These are phyloP conservation scores for Neurospora sp. DNA, from an alignment of 495 filamentous ascomycete genomes.

Conservation along the genomic window DNA sequence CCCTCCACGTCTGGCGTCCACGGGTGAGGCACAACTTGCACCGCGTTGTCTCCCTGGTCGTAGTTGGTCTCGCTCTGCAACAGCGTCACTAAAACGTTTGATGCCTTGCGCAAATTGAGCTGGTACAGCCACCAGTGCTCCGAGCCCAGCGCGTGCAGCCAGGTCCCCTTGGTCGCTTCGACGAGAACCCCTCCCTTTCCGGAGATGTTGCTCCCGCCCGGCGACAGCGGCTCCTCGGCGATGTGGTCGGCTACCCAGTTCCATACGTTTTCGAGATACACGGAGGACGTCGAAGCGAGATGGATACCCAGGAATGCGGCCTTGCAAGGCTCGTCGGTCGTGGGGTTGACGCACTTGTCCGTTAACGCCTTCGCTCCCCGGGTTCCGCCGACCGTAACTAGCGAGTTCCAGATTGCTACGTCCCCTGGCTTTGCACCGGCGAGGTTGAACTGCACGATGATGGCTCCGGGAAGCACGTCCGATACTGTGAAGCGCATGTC, in stretches of 20 bases:
- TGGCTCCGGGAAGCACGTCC: slow-evolving; percentile 37
- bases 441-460: slow-evolving; percentile 50
- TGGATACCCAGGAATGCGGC: slow-evolving; percentile 61
- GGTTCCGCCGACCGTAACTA: slow-evolving; percentile 51
- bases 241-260: slow-evolving; percentile 68
- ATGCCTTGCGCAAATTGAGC: slow-evolving; percentile 59
- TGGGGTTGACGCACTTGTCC: slow-evolving; percentile 29
- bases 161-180: slow-evolving; percentile 47
- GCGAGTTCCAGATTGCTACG: slow-evolving; percentile 51
- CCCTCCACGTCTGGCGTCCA: slow-evolving; percentile 32
- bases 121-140: slow-evolving; percentile 73
- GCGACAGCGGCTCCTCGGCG: slow-evolving; percentile 39
- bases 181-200: slow-evolving; percentile 44
- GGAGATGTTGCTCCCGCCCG: slow-evolving; percentile 32
- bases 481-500: slow-evolving; percentile 44
- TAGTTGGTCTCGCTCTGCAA: slow-evolving; percentile 90
- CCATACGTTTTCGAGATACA: slow-evolving; percentile 63
- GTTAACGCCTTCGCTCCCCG: slow-evolving; percentile 31
- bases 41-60: slow-evolving; percentile 70
- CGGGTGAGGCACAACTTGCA: slow-evolving; percentile 32
- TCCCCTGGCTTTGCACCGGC: slow-evolving; percentile 42
- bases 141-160: slow-evolving; percentile 57
- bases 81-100: slow-evolving; percentile 65
- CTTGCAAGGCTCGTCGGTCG: slow-evolving; percentile 44
- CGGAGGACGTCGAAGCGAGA: slow-evolving; percentile 44